A percentile compares a stretch with the other conserved stretches of the same genome.
Evolutionary conservation across 2,329 filamentous ascomycete genomes (phyloP).

Genomic region (Colletotrichum sp.): DNA sequence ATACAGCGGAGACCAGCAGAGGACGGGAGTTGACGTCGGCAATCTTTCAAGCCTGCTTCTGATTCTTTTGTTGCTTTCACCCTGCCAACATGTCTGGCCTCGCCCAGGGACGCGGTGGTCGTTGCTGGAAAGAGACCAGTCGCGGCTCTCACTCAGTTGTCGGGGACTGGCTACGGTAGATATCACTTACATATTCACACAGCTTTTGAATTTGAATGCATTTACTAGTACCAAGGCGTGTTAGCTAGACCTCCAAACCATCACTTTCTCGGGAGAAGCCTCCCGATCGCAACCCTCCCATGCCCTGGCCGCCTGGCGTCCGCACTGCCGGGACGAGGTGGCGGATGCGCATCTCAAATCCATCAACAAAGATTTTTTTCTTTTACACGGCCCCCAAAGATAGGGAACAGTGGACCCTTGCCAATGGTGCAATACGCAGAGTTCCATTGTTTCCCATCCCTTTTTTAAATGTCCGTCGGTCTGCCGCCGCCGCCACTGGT

Average conservation of each 20-base stretch:
- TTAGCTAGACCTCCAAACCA: background rate
- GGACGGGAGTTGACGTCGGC: constrained; percentile 18
- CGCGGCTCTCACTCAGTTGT: background rate
- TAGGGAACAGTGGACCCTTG: background rate
- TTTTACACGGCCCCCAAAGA: background rate
- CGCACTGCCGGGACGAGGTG: background rate
- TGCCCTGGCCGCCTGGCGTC: background rate
- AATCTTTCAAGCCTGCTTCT: background rate
- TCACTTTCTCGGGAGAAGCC: background rate
- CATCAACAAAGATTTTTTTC: background rate
- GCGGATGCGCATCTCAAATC: background rate
- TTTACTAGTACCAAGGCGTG: background rate
- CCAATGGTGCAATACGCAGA: constrained; percentile 3
- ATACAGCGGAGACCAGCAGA: constrained; percentile 5
- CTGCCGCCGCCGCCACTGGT: background rate
- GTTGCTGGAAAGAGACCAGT: background rate
- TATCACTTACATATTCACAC: background rate
- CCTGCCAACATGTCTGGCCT: background rate
- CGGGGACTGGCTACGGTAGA: rapidly evolving
- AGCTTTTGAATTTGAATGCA: rapidly evolving
- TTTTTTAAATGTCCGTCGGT: background rate
- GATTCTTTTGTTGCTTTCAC: background rate
- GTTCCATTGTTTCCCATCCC: background rate
- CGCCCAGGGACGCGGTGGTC: background rate
- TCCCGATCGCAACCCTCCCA: background rate